These are phyloP conservation scores for Chaetomium sp. DNA, from an alignment of 2,329 filamentous ascomycete species.

Conservation along the genomic window DNA sequence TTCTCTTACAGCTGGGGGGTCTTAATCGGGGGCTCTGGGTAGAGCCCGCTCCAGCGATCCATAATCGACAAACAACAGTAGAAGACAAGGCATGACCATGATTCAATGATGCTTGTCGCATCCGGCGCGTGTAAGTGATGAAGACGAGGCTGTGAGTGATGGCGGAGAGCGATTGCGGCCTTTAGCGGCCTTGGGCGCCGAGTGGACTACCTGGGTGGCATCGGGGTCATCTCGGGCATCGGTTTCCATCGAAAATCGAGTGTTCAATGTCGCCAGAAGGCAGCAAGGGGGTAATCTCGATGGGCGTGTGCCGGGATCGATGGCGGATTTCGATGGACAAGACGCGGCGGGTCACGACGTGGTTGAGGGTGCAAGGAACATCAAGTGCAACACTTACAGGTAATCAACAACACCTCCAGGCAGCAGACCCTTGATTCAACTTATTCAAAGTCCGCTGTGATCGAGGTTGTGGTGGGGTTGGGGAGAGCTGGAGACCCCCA, in stretches of 20 bases:
- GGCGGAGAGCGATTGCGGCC: slow-evolving; percentile 50
- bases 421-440: slow-evolving; percentile 36
- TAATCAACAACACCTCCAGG: slow-evolving; percentile 51
- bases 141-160: slow-evolving; percentile 51
- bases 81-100: slow-evolving; percentile 34
- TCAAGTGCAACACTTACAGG: slow-evolving; percentile 49
- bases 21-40: slow-evolving; percentile 33
- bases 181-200: slow-evolving; percentile 32
- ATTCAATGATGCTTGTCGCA: slow-evolving; percentile 49
- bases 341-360: slow-evolving; percentile 39
- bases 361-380: slow-evolving; percentile 34
- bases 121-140: slow-evolving; percentile 47
- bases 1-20: slow-evolving; percentile 31
- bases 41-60: slow-evolving; percentile 42
- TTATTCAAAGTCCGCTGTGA: slow-evolving; percentile 26
- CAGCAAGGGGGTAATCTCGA: slow-evolving; percentile 41
- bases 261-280: slow-evolving; percentile 34
- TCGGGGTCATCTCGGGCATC: slow-evolving; percentile 41
- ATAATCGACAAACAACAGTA: slow-evolving; percentile 35
- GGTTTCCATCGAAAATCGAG: slow-evolving; percentile 42
- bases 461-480: slow-evolving; percentile 33
- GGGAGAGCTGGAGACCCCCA: slow-evolving; percentile 35
- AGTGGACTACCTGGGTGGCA: slow-evolving; percentile 35
- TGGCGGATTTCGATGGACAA: slow-evolving; percentile 44
- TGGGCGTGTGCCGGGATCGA: slow-evolving; percentile 42